These are phyloP conservation scores for Linanthus parryae DNA, from an alignment of 148 eudicot genomes.

Conservation along the genomic window DNA sequence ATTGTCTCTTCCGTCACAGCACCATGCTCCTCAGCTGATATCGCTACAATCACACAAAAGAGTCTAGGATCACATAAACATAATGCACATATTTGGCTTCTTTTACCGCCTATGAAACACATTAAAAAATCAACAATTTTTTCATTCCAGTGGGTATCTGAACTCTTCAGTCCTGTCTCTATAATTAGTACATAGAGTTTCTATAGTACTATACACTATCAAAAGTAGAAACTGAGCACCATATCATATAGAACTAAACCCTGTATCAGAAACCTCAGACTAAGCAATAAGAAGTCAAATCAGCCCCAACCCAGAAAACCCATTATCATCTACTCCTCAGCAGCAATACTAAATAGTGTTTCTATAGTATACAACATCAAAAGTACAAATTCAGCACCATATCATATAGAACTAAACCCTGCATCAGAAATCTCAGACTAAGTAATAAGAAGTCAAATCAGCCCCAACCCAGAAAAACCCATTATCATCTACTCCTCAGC, in stretches of 20 bases:
- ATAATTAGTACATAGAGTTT: neutral
- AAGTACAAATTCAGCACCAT: neutral
- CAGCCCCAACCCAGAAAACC: neutral
- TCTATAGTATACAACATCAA: neutral
- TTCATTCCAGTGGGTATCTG: too few relatives aligned
- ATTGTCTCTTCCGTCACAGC: slow-evolving; percentile 56
- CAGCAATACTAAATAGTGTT: neutral
- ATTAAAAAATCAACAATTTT: neutral
- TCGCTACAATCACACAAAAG: slow-evolving; percentile 54
- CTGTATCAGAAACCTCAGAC: neutral
- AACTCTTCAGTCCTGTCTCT: too few relatives aligned
- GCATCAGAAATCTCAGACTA: neutral
- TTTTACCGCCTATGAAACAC: slow-evolving; percentile 1
- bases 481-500: neutral
- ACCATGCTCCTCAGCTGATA: slow-evolving; percentile 37
- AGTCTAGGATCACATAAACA: slow-evolving; percentile 24
- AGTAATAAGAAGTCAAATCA: neutral
- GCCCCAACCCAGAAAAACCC: neutral
- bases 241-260: neutral
- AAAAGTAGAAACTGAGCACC: neutral
- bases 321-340: neutral
- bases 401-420: neutral
- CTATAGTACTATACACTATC: neutral
- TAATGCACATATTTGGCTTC: neutral
- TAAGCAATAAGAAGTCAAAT: neutral